phyloP scores from a whole-genome alignment of 768 basidiomycete species.

The Mycena alexandri region DNA sequence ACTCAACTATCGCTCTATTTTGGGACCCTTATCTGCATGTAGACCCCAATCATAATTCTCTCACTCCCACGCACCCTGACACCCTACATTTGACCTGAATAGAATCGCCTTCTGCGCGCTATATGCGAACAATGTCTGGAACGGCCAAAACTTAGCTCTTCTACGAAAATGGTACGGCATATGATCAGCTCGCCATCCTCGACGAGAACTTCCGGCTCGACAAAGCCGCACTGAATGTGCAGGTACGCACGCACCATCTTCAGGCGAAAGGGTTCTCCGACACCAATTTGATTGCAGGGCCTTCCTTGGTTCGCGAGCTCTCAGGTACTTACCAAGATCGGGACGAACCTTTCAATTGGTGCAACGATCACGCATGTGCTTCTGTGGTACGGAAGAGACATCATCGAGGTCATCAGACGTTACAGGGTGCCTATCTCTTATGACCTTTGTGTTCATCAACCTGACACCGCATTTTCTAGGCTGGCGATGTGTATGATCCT shows the following conservation, averaged over 20 bases:
- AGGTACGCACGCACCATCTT: slow-evolving; percentile 52
- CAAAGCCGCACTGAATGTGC: slow-evolving; percentile 57
- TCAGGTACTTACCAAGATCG: slow-evolving; percentile 57
- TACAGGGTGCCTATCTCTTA: slow-evolving; percentile 55
- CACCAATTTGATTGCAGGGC: slow-evolving; percentile 48
- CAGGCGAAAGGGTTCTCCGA: no score
- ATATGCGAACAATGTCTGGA: slow-evolving; percentile 66
- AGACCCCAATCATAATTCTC: slow-evolving; percentile 25
- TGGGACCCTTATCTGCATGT: slow-evolving; percentile 70
- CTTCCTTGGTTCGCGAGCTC: slow-evolving; percentile 63
- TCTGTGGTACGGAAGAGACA: slow-evolving; percentile 66
- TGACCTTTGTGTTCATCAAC: no score
- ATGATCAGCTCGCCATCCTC: slow-evolving; percentile 66
- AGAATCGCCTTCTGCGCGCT: slow-evolving; percentile 61
- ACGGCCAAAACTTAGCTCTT: slow-evolving; percentile 67
- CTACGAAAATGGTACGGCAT: slow-evolving; percentile 64
- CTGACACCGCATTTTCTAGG: no score
- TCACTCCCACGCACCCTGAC: background rate
- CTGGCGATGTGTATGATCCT: slow-evolving; percentile 59
- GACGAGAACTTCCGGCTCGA: slow-evolving; percentile 64
- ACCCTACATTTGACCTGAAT: background rate
- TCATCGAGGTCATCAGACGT: slow-evolving; percentile 55
- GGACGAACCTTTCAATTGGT: slow-evolving; percentile 54
- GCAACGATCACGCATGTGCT: slow-evolving; percentile 65
- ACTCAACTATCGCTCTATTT: slow-evolving; percentile 65